Base-by-base conservation (phyloP, 345 rosid genomes). In the Eucalyptus pauciflora region DNA sequence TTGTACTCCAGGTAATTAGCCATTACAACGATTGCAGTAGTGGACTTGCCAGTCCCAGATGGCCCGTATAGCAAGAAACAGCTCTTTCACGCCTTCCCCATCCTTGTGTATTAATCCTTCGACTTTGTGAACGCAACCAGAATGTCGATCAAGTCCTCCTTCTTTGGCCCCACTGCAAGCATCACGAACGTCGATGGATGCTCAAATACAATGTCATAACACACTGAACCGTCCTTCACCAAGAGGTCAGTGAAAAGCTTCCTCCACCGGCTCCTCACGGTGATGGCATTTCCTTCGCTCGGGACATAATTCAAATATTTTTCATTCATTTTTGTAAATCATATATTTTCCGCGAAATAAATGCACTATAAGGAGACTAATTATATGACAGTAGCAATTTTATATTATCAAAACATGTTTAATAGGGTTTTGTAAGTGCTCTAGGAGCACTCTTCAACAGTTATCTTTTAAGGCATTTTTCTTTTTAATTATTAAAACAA, bases 21-120 rank as follows among this genome's bases (percentile, higher is more conserved):
- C 87, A 93, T 93, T 49, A 90, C 92, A n/a, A 90, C 89, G n/a
- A 91, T 89, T 89, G 87, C 24, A 18, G 58, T 93, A 1, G 91
- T 87, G 16, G 91, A 92, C 85, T 91, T 93, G 8, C 94, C 93
- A 1, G 91, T 93, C 3, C 93, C 93, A 1, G 91, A 92, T 41
- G 93, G 94, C 4, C 93, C 93, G 64, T 85, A 91, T 2, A 92
- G 88, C 9, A 92, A 92, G 90, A 89, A 92, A 62, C 94, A 92
- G 31, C 93, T 76, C 46, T 93, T 93, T 93, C 93, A 91, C 13
- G 91, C 92, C 87, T 88, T 91, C 33, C 93, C 93, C 50, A 91
- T 90, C 58, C 90, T 90, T 6, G 56, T 27, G 41, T 91, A 90
- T 17, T 88, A 62, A 27, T 91, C 1, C 13, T 56, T 56, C 0